Conservation (phyloP, 2,329 filamentous ascomycete genomes). For the Cucurbitaria berberidis region DNA sequence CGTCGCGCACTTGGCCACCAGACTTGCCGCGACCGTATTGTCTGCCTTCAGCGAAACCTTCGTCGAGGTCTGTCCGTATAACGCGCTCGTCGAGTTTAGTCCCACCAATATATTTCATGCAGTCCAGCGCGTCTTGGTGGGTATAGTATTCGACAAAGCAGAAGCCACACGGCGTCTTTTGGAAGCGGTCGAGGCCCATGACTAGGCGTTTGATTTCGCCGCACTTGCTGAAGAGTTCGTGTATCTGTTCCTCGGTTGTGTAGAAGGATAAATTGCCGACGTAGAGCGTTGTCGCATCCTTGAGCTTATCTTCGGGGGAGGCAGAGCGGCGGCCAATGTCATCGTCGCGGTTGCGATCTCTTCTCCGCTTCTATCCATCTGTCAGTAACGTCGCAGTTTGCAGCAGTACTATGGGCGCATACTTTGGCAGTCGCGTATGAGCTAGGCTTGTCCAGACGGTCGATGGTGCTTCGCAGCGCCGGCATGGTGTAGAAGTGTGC, state of each 20-base stretch:
- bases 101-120: constrained; percentile 97
- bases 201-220: constrained; percentile 97
- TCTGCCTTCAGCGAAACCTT: constrained; percentile 92
- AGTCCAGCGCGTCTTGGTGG: constrained; percentile 95
- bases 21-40: constrained; percentile 97
- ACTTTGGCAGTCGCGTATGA: constrained; percentile 90
- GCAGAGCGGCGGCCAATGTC: constrained; percentile 53
- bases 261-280: constrained; percentile 98
- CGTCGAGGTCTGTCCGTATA: constrained; percentile 93
- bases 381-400: constrained; percentile 10
- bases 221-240: constrained; percentile 92
- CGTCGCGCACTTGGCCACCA: constrained; percentile 94
- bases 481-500: constrained; percentile 29
- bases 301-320: constrained; percentile 77
- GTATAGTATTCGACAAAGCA: constrained; percentile 99
- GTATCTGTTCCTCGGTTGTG: constrained; percentile 98
- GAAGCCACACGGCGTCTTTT: constrained; percentile 98
- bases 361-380: constrained; percentile 69
- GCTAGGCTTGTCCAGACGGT: constrained; percentile 90
- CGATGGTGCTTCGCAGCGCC: constrained; percentile 74
- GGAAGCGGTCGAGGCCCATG: constrained; percentile 96
- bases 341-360: constrained; percentile 67
- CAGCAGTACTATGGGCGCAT: constrained; percentile 15
- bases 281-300: constrained; percentile 90
- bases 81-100: constrained; percentile 98